Percentiles rank a stretch among this genome's conserved stretches.
Evolutionary conservation across 306 rosid genomes (phyloP).

Genomic region (Quercus rubra): DNA sequence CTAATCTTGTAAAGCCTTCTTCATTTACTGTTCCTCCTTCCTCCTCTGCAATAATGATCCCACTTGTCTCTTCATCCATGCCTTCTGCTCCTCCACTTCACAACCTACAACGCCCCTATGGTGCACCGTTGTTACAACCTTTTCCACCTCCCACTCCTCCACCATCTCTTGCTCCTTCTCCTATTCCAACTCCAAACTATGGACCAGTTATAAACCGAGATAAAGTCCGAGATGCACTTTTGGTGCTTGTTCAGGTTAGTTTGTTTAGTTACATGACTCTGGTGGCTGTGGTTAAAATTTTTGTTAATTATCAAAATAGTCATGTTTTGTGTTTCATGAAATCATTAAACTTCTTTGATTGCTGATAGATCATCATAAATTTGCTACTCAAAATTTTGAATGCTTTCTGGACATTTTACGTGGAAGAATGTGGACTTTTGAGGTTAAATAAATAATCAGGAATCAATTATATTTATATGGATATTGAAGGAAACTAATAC

Average conservation of each 20-base stretch:
- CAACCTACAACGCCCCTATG: slow-evolving; percentile 44
- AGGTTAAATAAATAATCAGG: neutral
- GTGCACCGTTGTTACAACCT: slow-evolving; percentile 52
- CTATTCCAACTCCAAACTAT: slow-evolving; percentile 32
- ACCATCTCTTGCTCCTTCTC: slow-evolving; percentile 48
- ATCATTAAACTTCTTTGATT: neutral
- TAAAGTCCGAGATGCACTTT: slow-evolving; percentile 52
- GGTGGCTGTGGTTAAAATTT: neutral
- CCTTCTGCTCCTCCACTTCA: slow-evolving; percentile 49
- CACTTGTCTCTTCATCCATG: slow-evolving; percentile 31
- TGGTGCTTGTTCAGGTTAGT: slow-evolving; percentile 61
- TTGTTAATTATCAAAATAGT: neutral
- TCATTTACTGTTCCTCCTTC: slow-evolving; percentile 45
- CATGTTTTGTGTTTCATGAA: neutral
- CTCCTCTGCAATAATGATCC: slow-evolving; percentile 31
- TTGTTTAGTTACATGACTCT: slow-evolving; percentile 3
- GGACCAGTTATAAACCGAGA: slow-evolving; percentile 47
- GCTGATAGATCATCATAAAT: neutral
- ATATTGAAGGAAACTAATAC: neutral
- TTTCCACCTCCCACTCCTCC: slow-evolving; percentile 60
- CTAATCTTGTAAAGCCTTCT: slow-evolving; percentile 57
- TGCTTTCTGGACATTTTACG: neutral
- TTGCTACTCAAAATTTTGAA: neutral
- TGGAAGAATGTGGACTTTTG: neutral
- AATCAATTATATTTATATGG: neutral